Conservation (phyloP, 257 asterid species). For the Ocimum tenuiflorum region DNA sequence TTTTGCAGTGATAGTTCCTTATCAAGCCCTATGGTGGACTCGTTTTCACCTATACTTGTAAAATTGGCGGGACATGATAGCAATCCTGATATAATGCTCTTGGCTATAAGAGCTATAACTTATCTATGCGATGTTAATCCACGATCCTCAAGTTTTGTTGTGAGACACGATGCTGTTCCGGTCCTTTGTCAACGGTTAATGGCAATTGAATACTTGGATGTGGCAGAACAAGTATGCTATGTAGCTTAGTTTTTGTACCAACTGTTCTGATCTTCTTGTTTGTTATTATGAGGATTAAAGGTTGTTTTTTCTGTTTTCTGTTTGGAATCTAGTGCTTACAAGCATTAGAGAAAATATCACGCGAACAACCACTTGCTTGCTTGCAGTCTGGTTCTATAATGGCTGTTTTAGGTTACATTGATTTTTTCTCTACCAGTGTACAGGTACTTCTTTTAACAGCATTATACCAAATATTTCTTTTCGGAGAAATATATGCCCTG, state of each 20-base stretch:
- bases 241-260: constrained; percentile 8
- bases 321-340: constrained; percentile 65
- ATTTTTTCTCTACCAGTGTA: constrained; percentile 82
- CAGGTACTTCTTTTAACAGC: constrained; percentile 59
- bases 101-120: constrained; percentile 84
- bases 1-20: constrained; percentile 71
- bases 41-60: constrained; percentile 70
- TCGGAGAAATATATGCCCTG: not conserved
- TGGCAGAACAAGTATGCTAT: constrained; percentile 88
- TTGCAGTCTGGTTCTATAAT: constrained; percentile 84
- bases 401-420: constrained; percentile 80
- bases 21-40: constrained; percentile 69
- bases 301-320: not conserved
- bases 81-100: constrained; percentile 72
- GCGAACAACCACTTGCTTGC: constrained; percentile 86
- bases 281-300: constrained; percentile 5
- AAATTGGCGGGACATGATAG: constrained; percentile 60
- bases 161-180: constrained; percentile 76
- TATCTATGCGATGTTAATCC: constrained; percentile 82
- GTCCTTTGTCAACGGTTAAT: constrained; percentile 71
- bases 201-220: constrained; percentile 80
- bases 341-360: constrained; percentile 85
- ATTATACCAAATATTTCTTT: not conserved
- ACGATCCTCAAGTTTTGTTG: constrained; percentile 65
- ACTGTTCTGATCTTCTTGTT: not conserved